Conservation (phyloP, 257 asterid genomes). For the Nicotiana obtusifolia region DNA sequence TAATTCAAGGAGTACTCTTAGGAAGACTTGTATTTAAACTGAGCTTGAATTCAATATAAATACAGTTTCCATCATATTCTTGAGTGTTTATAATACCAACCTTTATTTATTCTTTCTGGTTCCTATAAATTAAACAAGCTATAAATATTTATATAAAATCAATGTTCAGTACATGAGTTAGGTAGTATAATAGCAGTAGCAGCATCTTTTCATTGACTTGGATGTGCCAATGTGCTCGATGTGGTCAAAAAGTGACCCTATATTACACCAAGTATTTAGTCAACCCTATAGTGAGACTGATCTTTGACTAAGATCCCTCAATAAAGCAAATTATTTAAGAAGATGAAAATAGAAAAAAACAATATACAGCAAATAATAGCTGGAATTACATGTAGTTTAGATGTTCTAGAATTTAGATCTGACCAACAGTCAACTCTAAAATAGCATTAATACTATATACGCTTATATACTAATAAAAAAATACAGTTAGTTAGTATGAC, state of each 20-base stretch:
- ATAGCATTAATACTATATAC: background rate
- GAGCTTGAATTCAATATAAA: too few relatives aligned
- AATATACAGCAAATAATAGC: background rate
- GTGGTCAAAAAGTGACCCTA: background rate
- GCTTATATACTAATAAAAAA: background rate
- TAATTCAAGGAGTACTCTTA: too few relatives aligned
- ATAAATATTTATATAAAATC: too few relatives aligned
- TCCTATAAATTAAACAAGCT: too few relatives aligned
- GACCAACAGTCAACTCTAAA: background rate
- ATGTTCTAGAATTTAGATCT: background rate
- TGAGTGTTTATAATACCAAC: too few relatives aligned
- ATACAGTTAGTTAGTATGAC: background rate
- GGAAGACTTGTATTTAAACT: too few relatives aligned
- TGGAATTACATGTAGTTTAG: background rate
- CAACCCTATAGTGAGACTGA: background rate
- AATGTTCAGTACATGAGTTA: too few relatives aligned
- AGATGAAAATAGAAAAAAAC: background rate
- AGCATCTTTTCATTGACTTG: conserved; percentile 6
- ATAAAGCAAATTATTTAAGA: background rate
- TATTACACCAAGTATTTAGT: background rate
- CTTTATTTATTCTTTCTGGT: too few relatives aligned
- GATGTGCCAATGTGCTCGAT: background rate
- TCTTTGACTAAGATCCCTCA: conserved; percentile 5
- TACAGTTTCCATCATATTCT: too few relatives aligned
- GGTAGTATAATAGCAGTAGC: background rate